These are phyloP conservation scores for Amanita subjunquillea DNA, from an alignment of 768 basidiomycete genomes.

Conservation along the genomic window DNA sequence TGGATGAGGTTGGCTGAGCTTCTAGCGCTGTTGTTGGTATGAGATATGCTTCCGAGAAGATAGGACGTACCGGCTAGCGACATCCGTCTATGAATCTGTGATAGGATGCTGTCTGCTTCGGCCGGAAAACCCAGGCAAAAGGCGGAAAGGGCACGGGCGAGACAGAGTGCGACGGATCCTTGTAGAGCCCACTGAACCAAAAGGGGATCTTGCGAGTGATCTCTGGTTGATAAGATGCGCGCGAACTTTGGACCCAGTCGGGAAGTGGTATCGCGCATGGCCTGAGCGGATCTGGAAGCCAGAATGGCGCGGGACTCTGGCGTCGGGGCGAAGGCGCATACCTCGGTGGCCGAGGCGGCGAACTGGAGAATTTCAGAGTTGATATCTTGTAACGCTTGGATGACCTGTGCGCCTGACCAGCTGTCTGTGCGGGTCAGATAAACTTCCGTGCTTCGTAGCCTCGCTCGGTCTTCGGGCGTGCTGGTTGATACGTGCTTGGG, in stretches of 20 bases:
- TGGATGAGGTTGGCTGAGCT: constrained; percentile 67
- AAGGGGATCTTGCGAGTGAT: constrained; percentile 68
- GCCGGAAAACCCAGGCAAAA: constrained; percentile 72
- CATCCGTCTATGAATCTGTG: constrained; percentile 53
- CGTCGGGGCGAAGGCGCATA: constrained; percentile 37
- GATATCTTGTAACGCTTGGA: constrained; percentile 71
- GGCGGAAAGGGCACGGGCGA: constrained; percentile 53
- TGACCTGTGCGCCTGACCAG: constrained; percentile 71
- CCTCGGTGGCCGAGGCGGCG: constrained; percentile 64
- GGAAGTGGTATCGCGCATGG: constrained; percentile 47
- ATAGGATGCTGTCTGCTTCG: constrained; percentile 55
- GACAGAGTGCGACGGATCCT: constrained; percentile 56
- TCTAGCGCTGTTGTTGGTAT: constrained; percentile 25
- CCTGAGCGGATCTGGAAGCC: constrained; percentile 31
- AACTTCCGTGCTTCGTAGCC: constrained; percentile 46
- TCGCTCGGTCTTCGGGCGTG: constrained; percentile 46
- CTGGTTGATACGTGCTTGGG: constrained; percentile 11
- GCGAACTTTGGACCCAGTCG: constrained; percentile 57
- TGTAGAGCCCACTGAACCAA: constrained; percentile 71
- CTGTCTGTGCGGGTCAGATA: constrained; percentile 67
- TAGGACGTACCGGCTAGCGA: constrained; percentile 33
- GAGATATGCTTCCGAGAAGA: not conserved
- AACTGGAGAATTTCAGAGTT: constrained; percentile 78
- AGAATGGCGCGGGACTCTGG: constrained; percentile 22
- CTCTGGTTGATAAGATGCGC: constrained; percentile 47